Evolutionary conservation across 2,329 filamentous ascomycete species (phyloP), one percentile per base, ranked within the genome.

Genomic region (Trichophyton rubrum): DNA sequence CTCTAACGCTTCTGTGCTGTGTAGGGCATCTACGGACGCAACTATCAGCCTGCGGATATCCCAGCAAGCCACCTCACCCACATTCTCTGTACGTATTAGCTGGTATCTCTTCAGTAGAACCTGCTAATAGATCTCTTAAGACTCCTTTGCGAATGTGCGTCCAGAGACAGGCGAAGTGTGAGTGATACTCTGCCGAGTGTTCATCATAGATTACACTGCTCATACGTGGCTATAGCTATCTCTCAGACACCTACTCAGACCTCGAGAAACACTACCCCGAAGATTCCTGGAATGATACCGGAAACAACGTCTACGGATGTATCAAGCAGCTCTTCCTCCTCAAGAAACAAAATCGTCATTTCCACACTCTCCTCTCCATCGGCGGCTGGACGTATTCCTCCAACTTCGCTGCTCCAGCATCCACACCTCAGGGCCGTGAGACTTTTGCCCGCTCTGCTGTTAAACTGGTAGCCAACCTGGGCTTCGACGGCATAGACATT

Each of bases 91-190:
- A 63, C 30, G 62, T 8, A 13, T 13, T 24, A 56, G 57, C 38
- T 6, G 13, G 30, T 15, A n/a, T 43, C 4, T 56, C 53, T 9
- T 13, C 9, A 11, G 22, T 41, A 3, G n/a, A 24, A 9, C n/a
- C n/a, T 30, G 38, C 56, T 60, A 59, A 60, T 24, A 4, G 45
- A n/a, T 11, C 3, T 13, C 17, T 45, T n/a, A 20, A 63, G 62
- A 96, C 68, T 82, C 91, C 9, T 97, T 97, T 74, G 92, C 89
- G 69, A 95, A 96, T 71, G 83, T 96, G 62, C 82, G 83, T 3
- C 80, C 85, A 2, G 88, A 92, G 4, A 84, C 81, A 38, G 92
- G 91, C 58, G 89, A 95, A 74, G 90, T 95, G 73, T 88, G 62
- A 22, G 60, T 41, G 15, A 13, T n/a, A 11, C 20, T 40, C 22